Conservation (phyloP, 805 yeast genomes). For the Peterozyma toletana region DNA sequence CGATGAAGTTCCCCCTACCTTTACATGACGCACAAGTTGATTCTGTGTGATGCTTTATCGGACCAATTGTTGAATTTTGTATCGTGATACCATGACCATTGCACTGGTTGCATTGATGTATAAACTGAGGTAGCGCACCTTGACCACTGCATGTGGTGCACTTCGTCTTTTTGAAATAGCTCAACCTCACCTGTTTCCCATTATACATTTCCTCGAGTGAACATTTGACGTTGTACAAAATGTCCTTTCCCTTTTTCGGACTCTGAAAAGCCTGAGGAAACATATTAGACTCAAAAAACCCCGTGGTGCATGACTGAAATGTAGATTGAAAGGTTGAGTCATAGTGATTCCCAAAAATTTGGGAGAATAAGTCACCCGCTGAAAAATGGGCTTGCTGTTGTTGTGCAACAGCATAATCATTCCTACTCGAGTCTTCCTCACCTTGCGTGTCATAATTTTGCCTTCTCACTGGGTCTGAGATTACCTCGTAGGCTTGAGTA, state of each 20-base stretch:
- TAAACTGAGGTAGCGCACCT: conserved; percentile 32
- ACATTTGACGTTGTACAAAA: conserved; percentile 46
- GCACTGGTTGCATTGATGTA: conserved; percentile 27
- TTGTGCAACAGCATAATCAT: neutral
- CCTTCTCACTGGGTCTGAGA: conserved; percentile 40
- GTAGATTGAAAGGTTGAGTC: neutral
- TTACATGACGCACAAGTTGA: conserved; percentile 37
- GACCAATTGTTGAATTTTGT: conserved; percentile 35
- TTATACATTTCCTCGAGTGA: conserved; percentile 47
- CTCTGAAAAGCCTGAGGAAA: neutral
- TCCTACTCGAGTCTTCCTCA: conserved; percentile 31
- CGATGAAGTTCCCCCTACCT: conserved; percentile 31
- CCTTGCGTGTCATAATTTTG: conserved; percentile 48
- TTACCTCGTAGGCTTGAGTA: conserved; percentile 59
- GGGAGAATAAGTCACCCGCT: conserved; percentile 22
- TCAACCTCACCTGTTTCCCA: conserved; percentile 51
- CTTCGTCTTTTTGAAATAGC: conserved; percentile 39
- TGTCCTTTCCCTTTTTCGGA: conserved; percentile 40
- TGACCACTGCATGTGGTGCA: conserved; percentile 46
- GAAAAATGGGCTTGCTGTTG: conserved; percentile 1
- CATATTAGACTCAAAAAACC: neutral
- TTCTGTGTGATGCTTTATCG: conserved; percentile 32
- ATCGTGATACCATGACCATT: conserved; percentile 33
- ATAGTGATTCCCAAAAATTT: conserved; percentile 18
- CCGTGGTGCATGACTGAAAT: neutral